phyloP scores from a whole-genome alignment of 805 yeast genomes.

The Yarrowia sp. region DNA sequence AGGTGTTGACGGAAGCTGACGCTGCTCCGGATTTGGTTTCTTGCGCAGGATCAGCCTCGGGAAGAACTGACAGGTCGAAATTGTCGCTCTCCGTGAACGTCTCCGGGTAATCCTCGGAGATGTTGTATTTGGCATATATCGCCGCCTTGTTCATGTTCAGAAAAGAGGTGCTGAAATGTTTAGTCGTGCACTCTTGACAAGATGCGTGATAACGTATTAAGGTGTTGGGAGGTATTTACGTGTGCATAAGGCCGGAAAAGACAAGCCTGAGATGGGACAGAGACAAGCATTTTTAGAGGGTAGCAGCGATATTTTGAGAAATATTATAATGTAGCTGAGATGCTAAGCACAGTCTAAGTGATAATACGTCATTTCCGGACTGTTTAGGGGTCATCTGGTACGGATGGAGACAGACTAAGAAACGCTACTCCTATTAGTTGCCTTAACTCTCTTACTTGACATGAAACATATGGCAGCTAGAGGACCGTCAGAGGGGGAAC shows the following conservation, averaged over 20 bases:
- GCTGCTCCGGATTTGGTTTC: conserved; percentile 29
- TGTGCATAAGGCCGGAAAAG: conserved; percentile 7
- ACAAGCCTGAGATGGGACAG: too few species aligned
- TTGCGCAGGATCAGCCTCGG: conserved; percentile 20
- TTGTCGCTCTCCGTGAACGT: conserved; percentile 23
- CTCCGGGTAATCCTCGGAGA: conserved; percentile 35
- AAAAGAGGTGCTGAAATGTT: background rate
- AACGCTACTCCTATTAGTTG: too few species aligned
- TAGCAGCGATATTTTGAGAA: too few species aligned
- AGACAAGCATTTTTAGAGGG: too few species aligned
- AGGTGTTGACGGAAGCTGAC: conserved; percentile 34
- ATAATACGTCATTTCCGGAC: too few species aligned
- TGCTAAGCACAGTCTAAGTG: too few species aligned
- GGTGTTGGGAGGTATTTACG: conserved; percentile 34
- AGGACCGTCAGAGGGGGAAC: too few species aligned
- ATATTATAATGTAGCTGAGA: too few species aligned
- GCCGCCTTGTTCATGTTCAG: conserved; percentile 22
- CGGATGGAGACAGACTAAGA: too few species aligned
- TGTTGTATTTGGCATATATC: conserved; percentile 35
- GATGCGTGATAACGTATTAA: conserved; percentile 22
- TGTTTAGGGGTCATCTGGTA: too few species aligned
- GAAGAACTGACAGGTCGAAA: conserved; percentile 21
- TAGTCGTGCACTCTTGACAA: background rate
- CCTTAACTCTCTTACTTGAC: too few species aligned
- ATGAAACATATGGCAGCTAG: too few species aligned